A percentile compares a stretch with the other conserved stretches of the same genome.
Conservation (phyloP, 139 green algal species). For the Parachlorella kessleri region DNA sequence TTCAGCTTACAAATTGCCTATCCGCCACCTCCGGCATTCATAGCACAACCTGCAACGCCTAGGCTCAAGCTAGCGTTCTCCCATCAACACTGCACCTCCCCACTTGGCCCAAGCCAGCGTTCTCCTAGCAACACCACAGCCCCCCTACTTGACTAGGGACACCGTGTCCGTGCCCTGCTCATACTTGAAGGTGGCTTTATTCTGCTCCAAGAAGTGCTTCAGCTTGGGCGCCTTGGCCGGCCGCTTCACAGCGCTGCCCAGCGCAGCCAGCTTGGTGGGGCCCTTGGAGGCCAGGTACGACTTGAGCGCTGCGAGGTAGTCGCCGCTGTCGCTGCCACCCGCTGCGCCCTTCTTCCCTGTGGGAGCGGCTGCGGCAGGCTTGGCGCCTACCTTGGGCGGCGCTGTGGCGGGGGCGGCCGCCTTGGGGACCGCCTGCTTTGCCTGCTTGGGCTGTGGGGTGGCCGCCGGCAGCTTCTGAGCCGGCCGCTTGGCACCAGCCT, state of each 20-base stretch:
- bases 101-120: no score
- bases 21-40: no score
- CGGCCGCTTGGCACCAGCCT: conserved; percentile 1
- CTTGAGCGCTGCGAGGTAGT: conserved; percentile 13
- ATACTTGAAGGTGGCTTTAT: conserved; percentile 16
- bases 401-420: conserved; percentile 6
- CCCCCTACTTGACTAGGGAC: no score
- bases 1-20: no score
- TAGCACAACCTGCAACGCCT: no score
- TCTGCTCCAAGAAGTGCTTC: background rate
- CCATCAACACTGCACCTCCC: no score
- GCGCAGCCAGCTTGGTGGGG: conserved; percentile 8
- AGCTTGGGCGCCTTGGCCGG: conserved; percentile 8
- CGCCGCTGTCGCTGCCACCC: background rate
- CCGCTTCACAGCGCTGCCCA: background rate
- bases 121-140: no score
- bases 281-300: conserved; percentile 9
- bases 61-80: no score
- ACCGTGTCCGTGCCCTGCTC: conserved; percentile 26
- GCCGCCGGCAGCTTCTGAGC: background rate
- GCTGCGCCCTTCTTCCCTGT: background rate
- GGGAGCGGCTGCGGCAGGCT: conserved; percentile 5
- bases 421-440: background rate
- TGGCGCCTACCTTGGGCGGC: background rate
- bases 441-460: conserved; percentile 9